phyloP scores from a whole-genome alignment of 2,329 filamentous ascomycete genomes.

The Penicillium decumbens region DNA sequence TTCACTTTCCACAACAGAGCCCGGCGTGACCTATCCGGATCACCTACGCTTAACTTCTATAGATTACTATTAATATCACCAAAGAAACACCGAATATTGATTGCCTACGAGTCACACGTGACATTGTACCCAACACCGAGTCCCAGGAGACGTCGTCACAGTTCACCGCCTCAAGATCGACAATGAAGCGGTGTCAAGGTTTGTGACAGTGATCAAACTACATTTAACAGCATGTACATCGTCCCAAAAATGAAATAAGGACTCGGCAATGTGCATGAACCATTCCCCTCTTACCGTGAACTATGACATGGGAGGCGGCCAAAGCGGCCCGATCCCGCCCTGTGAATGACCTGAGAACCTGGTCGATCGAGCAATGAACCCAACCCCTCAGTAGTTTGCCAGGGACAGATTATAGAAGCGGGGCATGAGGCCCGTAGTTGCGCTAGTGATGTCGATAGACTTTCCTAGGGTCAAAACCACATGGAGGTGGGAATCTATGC shows the following conservation, averaged over 20 bases:
- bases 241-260: neutral
- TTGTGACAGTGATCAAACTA: neutral
- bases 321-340: neutral
- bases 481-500: neutral
- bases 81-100: neutral
- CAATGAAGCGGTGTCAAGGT: neutral
- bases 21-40: neutral
- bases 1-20: too few species aligned
- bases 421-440: neutral
- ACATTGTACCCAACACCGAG: too few species aligned
- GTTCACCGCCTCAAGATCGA: neutral
- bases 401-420: neutral
- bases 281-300: neutral
- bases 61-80: too few species aligned
- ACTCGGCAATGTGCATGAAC: neutral
- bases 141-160: too few species aligned
- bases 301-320: neutral
- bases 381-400: neutral
- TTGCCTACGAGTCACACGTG: too few species aligned
- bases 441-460: neutral
- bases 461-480: conserved; percentile 1
- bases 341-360: neutral
- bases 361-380: too few species aligned
- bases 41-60: neutral
- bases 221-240: neutral